Evolutionary conservation across 345 rosid species (phyloP).

Genomic region (Pugionium cornutum): DNA sequence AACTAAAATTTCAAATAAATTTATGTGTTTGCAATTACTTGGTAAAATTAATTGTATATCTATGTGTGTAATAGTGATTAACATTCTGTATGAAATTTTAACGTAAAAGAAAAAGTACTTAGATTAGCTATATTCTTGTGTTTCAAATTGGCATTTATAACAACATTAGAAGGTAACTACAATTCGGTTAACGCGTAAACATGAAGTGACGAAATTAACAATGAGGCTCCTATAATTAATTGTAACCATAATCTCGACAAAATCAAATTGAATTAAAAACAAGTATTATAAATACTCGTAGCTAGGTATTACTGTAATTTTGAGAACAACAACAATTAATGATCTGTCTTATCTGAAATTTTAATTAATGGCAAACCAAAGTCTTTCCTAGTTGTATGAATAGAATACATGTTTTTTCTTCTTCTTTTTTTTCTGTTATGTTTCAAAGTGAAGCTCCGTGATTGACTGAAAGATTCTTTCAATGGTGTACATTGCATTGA

Average conservation of each 20-base stretch:
- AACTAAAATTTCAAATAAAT: background rate
- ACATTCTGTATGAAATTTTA: background rate
- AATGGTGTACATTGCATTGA: background rate
- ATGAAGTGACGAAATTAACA: background rate
- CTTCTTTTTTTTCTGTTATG: background rate
- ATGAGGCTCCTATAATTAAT: background rate
- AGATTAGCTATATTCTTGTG: background rate
- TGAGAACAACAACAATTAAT: constrained; percentile 22
- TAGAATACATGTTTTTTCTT: background rate
- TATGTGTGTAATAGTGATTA: background rate
- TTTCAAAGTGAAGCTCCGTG: background rate
- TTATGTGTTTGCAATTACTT: background rate
- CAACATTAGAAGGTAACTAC: too few relatives aligned
- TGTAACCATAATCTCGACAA: constrained; percentile 12
- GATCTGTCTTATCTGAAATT: constrained; percentile 6
- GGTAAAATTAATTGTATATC: background rate
- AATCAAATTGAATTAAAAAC: background rate
- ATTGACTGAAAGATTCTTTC: background rate
- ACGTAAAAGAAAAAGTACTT: background rate
- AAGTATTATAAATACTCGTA: background rate
- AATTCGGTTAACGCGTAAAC: background rate
- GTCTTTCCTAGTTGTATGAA: background rate
- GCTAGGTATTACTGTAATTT: constrained; percentile 1
- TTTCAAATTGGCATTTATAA: background rate
- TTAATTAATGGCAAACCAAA: background rate